Conservation (phyloP, 768 basidiomycete species). For the Pholiota conissans region DNA sequence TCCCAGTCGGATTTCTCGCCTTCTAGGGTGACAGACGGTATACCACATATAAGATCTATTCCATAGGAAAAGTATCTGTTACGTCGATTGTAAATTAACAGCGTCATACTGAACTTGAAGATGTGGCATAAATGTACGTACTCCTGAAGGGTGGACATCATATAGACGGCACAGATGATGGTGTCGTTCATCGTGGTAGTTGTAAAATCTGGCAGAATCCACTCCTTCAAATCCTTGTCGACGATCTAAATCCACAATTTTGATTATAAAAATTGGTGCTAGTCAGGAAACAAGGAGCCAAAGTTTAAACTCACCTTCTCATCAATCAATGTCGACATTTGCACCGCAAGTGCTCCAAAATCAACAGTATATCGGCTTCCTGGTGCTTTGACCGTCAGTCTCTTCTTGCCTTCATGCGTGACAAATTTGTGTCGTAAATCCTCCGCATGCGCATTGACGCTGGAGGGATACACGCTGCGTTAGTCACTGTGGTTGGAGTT, state of each 20-base stretch:
- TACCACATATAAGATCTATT: conserved; percentile 17
- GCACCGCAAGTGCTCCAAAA: conserved; percentile 6
- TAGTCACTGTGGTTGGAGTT: not conserved
- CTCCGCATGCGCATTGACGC: conserved; percentile 3
- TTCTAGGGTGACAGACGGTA: conserved; percentile 24
- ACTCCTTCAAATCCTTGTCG: conserved; percentile 17
- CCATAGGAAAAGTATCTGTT: conserved; percentile 23
- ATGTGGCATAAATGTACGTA: too few species aligned
- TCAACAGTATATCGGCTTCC: conserved; percentile 9
- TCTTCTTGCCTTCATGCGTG: conserved; percentile 10
- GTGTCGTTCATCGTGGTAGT: conserved; percentile 17
- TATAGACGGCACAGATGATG: conserved; percentile 14
- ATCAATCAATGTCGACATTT: conserved; percentile 7
- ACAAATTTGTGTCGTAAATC: conserved; percentile 4
- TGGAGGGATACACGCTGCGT: not conserved
- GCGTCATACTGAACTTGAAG: too few species aligned
- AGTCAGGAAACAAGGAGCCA: too few species aligned
- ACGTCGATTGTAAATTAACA: too few species aligned
- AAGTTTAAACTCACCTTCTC: too few species aligned
- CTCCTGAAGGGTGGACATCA: conserved; percentile 22
- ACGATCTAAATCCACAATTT: conserved; percentile 5
- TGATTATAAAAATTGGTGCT: not conserved
- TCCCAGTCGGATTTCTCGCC: conserved; percentile 23
- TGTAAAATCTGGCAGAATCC: conserved; percentile 18
- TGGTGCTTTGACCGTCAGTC: not conserved